A percentile compares a stretch with the other conserved stretches of the same genome.
phyloP scores from a whole-genome alignment of 192 early-diverging fungal genomes.

The Coemansia interrupta region DNA sequence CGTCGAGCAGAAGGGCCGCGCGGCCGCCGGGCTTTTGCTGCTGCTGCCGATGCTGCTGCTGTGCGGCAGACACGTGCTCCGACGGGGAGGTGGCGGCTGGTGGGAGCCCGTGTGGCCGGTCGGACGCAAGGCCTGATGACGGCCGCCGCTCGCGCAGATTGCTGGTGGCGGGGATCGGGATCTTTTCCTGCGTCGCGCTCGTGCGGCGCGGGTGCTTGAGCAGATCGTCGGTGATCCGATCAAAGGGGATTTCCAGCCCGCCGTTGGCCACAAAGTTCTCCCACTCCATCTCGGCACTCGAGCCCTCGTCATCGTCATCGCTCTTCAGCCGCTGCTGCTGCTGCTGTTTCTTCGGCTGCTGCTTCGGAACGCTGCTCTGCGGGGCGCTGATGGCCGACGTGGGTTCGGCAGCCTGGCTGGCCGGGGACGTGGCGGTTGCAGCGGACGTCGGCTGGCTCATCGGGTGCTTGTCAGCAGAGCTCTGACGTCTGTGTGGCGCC shows the following conservation, averaged over 20 bases:
- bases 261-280: slow-evolving; percentile 54
- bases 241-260: slow-evolving; percentile 46
- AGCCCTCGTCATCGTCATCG: slow-evolving; percentile 13
- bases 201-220: slow-evolving; percentile 26
- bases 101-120: not conserved
- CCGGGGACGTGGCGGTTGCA: not conserved
- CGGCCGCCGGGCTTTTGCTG: too few relatives aligned
- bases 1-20: slow-evolving; percentile 5
- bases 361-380: too few relatives aligned
- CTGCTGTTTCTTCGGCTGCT: not conserved
- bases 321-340: slow-evolving; percentile 2
- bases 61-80: not conserved
- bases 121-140: not conserved
- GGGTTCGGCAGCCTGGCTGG: not conserved
- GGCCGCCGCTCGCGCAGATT: not conserved
- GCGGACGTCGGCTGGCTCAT: not conserved
- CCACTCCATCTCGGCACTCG: slow-evolving; percentile 42
- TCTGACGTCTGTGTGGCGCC: slow-evolving; percentile 39
- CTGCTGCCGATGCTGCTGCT: not conserved
- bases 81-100: not conserved
- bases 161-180: not conserved
- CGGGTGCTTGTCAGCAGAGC: slow-evolving; percentile 23
- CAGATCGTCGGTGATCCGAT: slow-evolving; percentile 45
- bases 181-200: not conserved
- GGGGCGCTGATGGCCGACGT: not conserved